Evolutionary conservation across 2,329 filamentous ascomycete genomes (phyloP).

Genomic region (Cercospora zeina): DNA sequence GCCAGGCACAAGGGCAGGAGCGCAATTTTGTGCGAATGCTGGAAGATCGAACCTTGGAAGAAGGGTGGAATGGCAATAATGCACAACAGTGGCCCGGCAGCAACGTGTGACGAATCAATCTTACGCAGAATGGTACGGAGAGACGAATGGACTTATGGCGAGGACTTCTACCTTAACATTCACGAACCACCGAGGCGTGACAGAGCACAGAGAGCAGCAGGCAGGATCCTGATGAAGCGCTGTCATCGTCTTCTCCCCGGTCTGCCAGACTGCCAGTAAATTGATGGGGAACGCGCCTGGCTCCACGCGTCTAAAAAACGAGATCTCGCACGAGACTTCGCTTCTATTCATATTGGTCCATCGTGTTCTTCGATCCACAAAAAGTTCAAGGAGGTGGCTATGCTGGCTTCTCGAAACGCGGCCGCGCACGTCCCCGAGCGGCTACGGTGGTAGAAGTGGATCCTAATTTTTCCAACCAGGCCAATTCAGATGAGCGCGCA

Average conservation of each 20-base stretch:
- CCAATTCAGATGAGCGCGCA: slow-evolving; percentile 9
- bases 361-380: slow-evolving; percentile 4
- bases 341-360: background rate
- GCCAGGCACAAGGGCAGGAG: slow-evolving; percentile 54
- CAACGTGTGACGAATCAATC: slow-evolving; percentile 15
- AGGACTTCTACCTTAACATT: background rate
- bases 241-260: background rate
- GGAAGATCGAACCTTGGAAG: slow-evolving; percentile 90
- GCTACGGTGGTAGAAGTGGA: background rate
- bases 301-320: background rate
- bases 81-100: slow-evolving; percentile 16
- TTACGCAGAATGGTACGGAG: background rate
- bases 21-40: slow-evolving; percentile 92
- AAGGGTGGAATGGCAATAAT: slow-evolving; percentile 60
- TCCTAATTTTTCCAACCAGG: background rate
- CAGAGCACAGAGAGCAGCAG: background rate
- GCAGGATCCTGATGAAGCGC: slow-evolving; percentile 7
- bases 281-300: background rate
- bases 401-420: background rate
- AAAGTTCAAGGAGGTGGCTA: slow-evolving; percentile 16
- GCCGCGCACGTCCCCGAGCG: background rate
- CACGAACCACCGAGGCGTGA: background rate
- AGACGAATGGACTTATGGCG: background rate
- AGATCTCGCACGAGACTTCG: background rate
- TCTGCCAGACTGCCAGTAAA: background rate